Evolutionary conservation across 2,329 filamentous ascomycete genomes (phyloP).

Genomic region (Fusarium sp.): DNA sequence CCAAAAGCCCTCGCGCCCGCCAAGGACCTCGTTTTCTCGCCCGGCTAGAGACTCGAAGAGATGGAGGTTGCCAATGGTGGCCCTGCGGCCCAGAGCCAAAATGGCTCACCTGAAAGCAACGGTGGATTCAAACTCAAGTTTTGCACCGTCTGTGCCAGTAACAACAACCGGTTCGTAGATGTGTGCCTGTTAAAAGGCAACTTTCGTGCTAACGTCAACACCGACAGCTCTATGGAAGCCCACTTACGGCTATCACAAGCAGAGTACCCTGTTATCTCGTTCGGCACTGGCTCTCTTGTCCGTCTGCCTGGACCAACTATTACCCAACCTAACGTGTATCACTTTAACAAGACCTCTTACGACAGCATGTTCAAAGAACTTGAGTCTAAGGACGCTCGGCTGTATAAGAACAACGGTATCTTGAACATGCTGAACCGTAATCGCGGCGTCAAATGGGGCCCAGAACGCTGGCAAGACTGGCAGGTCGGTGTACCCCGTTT

Average conservation of each 20-base stretch:
- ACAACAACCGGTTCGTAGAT: conserved; percentile 85
- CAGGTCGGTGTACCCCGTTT: conserved; percentile 85
- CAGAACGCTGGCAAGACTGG: conserved; percentile 99
- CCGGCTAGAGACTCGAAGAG: conserved; percentile 36
- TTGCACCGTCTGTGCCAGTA: conserved; percentile 98
- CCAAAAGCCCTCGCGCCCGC: conserved; percentile 27
- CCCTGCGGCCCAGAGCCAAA: conserved; percentile 52
- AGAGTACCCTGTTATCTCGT: conserved; percentile 95
- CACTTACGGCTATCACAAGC: conserved; percentile 90
- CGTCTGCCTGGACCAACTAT: conserved; percentile 92
- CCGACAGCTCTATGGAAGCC: conserved; percentile 81
- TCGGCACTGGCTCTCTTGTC: conserved; percentile 95
- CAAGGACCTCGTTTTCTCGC: conserved; percentile 34
- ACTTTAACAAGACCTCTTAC: conserved; percentile 98
- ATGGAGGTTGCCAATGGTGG: conserved; percentile 62
- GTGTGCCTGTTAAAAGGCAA: background rate
- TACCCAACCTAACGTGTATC: conserved; percentile 95
- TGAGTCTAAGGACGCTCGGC: conserved; percentile 82
- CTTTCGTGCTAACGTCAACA: conserved; percentile 12
- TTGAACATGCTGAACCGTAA: conserved; percentile 97
- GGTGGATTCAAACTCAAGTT: conserved; percentile 91
- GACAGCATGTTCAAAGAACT: conserved; percentile 95
- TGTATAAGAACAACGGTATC: conserved; percentile 93
- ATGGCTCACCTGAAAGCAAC: conserved; percentile 62
- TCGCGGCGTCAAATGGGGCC: conserved; percentile 91